These are phyloP conservation scores for Carex parvula DNA, from an alignment of 176 grass and related monocot genomes.

Conservation along the genomic window DNA sequence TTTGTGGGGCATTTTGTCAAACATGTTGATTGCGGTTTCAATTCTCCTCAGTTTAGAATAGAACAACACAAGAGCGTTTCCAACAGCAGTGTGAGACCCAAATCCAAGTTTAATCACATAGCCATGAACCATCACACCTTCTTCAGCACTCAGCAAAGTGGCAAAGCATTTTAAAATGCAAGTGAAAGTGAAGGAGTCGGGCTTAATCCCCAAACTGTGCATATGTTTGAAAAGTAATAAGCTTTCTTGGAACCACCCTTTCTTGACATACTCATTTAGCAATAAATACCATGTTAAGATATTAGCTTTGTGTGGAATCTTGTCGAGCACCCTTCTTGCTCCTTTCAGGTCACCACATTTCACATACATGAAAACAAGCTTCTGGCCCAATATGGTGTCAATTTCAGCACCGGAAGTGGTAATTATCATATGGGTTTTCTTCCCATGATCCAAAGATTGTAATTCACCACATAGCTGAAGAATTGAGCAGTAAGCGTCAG, in stretches of 20 bases:
- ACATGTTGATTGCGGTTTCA: slow-evolving; percentile 44
- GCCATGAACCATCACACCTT: slow-evolving; percentile 55
- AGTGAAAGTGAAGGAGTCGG: slow-evolving; percentile 56
- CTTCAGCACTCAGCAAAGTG: slow-evolving; percentile 29
- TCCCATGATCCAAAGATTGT: slow-evolving; percentile 48
- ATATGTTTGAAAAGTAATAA: slow-evolving; percentile 61
- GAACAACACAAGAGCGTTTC: slow-evolving; percentile 57
- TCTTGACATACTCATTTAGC: slow-evolving; percentile 57
- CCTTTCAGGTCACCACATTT: slow-evolving; percentile 55
- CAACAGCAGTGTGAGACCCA: slow-evolving; percentile 51
- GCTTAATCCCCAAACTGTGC: slow-evolving; percentile 40
- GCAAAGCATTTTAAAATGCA: slow-evolving; percentile 66
- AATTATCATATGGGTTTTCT: slow-evolving; percentile 45
- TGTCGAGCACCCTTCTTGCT: slow-evolving; percentile 60
- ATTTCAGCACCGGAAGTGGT: slow-evolving; percentile 34
- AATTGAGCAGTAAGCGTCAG: slow-evolving; percentile 46
- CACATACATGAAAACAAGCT: slow-evolving; percentile 75
- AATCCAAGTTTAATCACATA: slow-evolving; percentile 63
- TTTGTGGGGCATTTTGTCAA: slow-evolving; percentile 57
- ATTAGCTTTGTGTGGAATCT: slow-evolving; percentile 32
- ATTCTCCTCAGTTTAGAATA: slow-evolving; percentile 59
- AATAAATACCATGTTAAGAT: slow-evolving; percentile 61
- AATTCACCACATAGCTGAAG: slow-evolving; percentile 64
- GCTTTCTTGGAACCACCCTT: slow-evolving; percentile 49
- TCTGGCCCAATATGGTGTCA: slow-evolving; percentile 55